Base-by-base conservation (phyloP, 1,284 basidiomycete genomes). In the Cystobasidiaceae sp. region DNA sequence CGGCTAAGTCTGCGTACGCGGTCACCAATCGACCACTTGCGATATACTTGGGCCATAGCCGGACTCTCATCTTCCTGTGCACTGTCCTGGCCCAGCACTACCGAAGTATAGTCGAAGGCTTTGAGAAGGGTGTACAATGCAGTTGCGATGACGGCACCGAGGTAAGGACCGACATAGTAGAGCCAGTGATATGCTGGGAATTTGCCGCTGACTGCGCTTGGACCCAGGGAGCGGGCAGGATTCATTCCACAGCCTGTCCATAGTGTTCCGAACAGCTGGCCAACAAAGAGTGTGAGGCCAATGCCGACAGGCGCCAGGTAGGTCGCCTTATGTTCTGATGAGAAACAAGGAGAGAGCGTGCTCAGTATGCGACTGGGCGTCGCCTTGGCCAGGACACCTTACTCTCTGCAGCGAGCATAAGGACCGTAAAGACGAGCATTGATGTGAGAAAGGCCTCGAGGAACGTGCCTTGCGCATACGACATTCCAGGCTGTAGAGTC, bases 201-300 rank as follows among this genome's bases (percentile, higher is more conserved):
- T 4, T 46, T 43, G 7, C 82, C 82, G 1, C 82, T 79, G 41
- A 89, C 80, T 13, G 84, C 84, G 3, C 86, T 85, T 0, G 88
- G 88, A 0, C 87, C 88, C 73, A 0, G 86, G 78, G 19, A 66
- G n/a, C 87, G 82, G 13, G 88, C 87, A 1, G 86, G 85, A 73
- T 89, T 89, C 81, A 84, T 82, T 13, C 79, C 71, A 27, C 41
- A 63, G 2, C 67, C 69, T 6, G 70, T 70, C 67, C 65, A 71
- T 6, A 67, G 52, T 23, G 68, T 69, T 19, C 68, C 67, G 56
- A 79, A 72, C 34, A 80, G 70, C 70, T 80, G 79, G 52, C 79
- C 77, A 43, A 79, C 75, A 70, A 80, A 80, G 19, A 80, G 72
- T 3, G 78, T 75, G 56, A 79, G 75, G 51, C 81, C 80, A 57